These are phyloP conservation scores for Stenogyne calaminthoides DNA, from an alignment of 305 asterid genomes.

Conservation along the genomic window DNA sequence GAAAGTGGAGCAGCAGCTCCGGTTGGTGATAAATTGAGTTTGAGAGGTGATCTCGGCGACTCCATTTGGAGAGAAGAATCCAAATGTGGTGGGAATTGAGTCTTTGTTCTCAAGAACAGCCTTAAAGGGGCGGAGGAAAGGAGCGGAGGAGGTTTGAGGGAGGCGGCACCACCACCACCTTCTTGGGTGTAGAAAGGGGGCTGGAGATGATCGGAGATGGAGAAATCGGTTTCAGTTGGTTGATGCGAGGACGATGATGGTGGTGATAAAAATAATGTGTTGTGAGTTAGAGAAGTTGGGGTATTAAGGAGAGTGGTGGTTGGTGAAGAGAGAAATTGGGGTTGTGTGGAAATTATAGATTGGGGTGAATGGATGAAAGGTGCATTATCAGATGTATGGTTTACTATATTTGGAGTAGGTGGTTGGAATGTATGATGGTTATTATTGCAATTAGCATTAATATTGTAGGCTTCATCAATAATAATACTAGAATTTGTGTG, in stretches of 20 bases:
- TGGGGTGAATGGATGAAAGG: slow-evolving; percentile 24
- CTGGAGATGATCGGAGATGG: slow-evolving; percentile 15
- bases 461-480: neutral
- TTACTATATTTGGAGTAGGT: slow-evolving; percentile 2
- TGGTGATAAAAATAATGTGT: slow-evolving; percentile 9
- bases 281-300: slow-evolving; percentile 27
- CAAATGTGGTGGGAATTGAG: slow-evolving; percentile 29
- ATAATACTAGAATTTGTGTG: neutral
- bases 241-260: slow-evolving; percentile 2
- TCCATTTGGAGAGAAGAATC: slow-evolving; percentile 24
- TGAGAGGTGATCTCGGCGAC: slow-evolving; percentile 36
- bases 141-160: slow-evolving; percentile 32
- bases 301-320: neutral
- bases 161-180: slow-evolving; percentile 6
- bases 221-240: neutral
- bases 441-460: neutral
- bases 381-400: neutral
- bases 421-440: slow-evolving; percentile 1
- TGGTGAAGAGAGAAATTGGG: slow-evolving; percentile 14
- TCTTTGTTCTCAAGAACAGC: slow-evolving; percentile 26
- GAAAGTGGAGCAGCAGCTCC: slow-evolving; percentile 27
- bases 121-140: slow-evolving; percentile 31
- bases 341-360: slow-evolving; percentile 3
- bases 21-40: slow-evolving; percentile 24
- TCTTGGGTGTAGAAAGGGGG: slow-evolving; percentile 21